Conservation (phyloP, 2,329 filamentous ascomycete genomes). For the Acephala macrosclerotiorum region DNA sequence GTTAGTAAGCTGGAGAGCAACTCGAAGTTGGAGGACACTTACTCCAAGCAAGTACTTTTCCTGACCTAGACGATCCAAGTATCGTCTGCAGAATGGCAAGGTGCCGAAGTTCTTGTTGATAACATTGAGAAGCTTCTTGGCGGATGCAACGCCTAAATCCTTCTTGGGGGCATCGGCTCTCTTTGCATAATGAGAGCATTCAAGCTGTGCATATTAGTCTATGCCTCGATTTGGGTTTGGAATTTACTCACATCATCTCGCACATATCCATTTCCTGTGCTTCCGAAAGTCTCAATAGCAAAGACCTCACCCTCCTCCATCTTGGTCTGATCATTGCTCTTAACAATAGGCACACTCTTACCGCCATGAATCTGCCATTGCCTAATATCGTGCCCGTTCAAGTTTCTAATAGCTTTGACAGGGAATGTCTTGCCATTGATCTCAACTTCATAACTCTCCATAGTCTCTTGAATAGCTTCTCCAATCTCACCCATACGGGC, state of each 20-base stretch:
- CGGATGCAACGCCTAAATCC: slow-evolving; percentile 78
- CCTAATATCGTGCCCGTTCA: slow-evolving; percentile 81
- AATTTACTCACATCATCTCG: slow-evolving; percentile 75
- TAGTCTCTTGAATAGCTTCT: slow-evolving; percentile 64
- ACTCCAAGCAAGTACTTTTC: slow-evolving; percentile 93
- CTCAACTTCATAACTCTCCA: slow-evolving; percentile 68
- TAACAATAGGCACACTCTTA: slow-evolving; percentile 94
- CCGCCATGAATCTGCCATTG: slow-evolving; percentile 90
- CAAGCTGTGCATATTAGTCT: slow-evolving; percentile 57
- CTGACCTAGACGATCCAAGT: slow-evolving; percentile 90
- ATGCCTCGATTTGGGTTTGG: background rate
- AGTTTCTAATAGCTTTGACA: slow-evolving; percentile 61
- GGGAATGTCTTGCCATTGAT: slow-evolving; percentile 59
- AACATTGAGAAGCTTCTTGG: slow-evolving; percentile 83
- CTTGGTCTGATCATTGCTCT: slow-evolving; percentile 86
- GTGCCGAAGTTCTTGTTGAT: slow-evolving; percentile 98
- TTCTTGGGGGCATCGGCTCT: slow-evolving; percentile 76
- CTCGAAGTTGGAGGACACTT: slow-evolving; percentile 45
- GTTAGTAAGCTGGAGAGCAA: slow-evolving; percentile 40
- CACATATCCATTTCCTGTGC: slow-evolving; percentile 88
- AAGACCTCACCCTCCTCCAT: slow-evolving; percentile 98
- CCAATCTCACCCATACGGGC: slow-evolving; percentile 77
- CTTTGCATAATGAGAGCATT: slow-evolving; percentile 89
- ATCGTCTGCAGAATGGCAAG: slow-evolving; percentile 87
- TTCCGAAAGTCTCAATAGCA: slow-evolving; percentile 95